Evolutionary conservation across 2,329 filamentous ascomycete species (phyloP).

Genomic region (Cladobotryum protrusum): DNA sequence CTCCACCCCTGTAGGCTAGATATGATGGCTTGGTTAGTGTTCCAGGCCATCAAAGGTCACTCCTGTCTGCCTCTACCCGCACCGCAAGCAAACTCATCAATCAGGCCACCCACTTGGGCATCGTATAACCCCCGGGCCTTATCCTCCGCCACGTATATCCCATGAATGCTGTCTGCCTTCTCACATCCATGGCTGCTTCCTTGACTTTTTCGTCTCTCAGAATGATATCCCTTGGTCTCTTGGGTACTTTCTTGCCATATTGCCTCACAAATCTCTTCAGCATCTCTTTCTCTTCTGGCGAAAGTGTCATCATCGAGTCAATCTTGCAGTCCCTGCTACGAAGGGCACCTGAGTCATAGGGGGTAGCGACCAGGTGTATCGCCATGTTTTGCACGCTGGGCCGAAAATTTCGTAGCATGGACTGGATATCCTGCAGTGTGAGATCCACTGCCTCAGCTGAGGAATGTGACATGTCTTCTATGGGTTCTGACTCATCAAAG

Average conservation of each 20-base stretch:
- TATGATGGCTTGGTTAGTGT: too few relatives aligned
- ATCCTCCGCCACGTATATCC: constrained; percentile 77
- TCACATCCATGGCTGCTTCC: constrained; percentile 65
- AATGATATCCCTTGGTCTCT: constrained; percentile 76
- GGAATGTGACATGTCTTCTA: constrained; percentile 56
- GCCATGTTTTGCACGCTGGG: constrained; percentile 37
- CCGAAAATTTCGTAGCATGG: constrained; percentile 33
- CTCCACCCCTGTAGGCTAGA: too few relatives aligned
- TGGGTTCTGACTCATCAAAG: constrained; percentile 75
- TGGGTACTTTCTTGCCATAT: constrained; percentile 60
- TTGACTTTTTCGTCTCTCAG: constrained; percentile 66
- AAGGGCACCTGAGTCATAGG: constrained; percentile 43
- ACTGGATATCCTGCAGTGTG: constrained; percentile 25
- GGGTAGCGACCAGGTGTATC: constrained; percentile 38
- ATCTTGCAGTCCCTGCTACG: constrained; percentile 45
- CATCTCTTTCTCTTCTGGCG: constrained; percentile 32
- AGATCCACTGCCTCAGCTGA: constrained; percentile 28
- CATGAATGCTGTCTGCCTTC: constrained; percentile 77
- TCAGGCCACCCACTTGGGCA: constrained; percentile 6
- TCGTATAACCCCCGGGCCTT: constrained; percentile 27
- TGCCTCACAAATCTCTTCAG: constrained; percentile 46
- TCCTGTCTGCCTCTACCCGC: neutral
- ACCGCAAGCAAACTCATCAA: neutral
- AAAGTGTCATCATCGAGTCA: constrained; percentile 31
- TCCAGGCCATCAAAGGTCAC: neutral